Evolutionary conservation across 257 asterid species (phyloP).

Genomic region (Fraxinus cuspidata): DNA sequence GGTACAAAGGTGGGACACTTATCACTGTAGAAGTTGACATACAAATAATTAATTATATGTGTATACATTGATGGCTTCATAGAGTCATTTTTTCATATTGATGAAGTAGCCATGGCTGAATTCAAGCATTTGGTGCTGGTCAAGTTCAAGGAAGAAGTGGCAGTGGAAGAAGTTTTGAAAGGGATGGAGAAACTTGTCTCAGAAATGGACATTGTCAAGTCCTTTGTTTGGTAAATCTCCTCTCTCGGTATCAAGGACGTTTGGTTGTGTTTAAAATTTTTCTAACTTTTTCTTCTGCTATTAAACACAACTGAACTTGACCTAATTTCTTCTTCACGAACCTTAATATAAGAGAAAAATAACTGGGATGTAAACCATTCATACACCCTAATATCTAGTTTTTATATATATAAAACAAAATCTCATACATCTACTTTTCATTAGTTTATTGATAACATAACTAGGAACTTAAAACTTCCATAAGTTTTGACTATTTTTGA

Average conservation of each 20-base stretch:
- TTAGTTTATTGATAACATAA: too few relatives aligned
- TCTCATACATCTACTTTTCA: too few relatives aligned
- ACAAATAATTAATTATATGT: background rate
- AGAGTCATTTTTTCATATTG: slow-evolving; percentile 26
- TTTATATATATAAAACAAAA: too few relatives aligned
- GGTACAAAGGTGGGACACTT: slow-evolving; percentile 41
- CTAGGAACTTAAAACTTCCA: too few relatives aligned
- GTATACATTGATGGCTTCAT: slow-evolving; percentile 35
- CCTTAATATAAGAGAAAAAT: too few relatives aligned
- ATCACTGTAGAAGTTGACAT: slow-evolving; percentile 39
- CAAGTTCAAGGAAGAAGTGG: slow-evolving; percentile 75
- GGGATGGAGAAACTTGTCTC: slow-evolving; percentile 78
- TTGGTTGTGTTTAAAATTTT: background rate
- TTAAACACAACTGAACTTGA: too few relatives aligned
- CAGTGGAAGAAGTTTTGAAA: slow-evolving; percentile 60
- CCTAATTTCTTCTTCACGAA: too few relatives aligned
- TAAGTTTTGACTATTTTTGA: too few relatives aligned
- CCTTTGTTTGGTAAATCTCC: slow-evolving; percentile 68
- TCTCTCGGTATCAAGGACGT: background rate
- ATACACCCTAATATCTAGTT: too few relatives aligned
- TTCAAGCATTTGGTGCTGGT: slow-evolving; percentile 90
- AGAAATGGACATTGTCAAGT: slow-evolving; percentile 72
- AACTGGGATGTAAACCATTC: too few relatives aligned
- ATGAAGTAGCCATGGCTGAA: slow-evolving; percentile 46
- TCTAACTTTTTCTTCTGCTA: background rate